These are phyloP conservation scores for Liriodendron chinense DNA, from an alignment of 164 flowering plant genomes.

Conservation along the genomic window DNA sequence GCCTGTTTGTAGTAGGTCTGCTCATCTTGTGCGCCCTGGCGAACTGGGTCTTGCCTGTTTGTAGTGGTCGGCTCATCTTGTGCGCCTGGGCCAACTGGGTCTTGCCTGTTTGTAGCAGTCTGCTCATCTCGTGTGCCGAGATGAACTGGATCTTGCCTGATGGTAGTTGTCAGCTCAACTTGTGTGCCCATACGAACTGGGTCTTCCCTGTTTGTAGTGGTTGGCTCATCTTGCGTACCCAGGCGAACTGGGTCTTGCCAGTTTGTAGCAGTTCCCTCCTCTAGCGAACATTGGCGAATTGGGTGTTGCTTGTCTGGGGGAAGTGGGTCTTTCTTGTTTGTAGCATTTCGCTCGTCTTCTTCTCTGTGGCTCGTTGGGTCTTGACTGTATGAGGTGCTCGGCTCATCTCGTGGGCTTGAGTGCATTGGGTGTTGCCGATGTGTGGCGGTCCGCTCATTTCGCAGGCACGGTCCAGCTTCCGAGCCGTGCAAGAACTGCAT, in stretches of 20 bases:
- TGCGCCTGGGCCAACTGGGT: not conserved
- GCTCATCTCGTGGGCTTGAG: not conserved
- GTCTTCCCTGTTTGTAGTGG: not conserved
- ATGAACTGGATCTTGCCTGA: not conserved
- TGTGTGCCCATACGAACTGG: not conserved
- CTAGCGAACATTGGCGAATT: not conserved
- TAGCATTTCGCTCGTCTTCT: not conserved
- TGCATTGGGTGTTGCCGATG: not conserved
- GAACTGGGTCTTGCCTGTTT: not conserved
- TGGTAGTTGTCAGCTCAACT: not conserved
- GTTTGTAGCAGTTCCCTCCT: not conserved
- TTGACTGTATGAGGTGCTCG: not conserved
- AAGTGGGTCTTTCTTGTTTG: not conserved
- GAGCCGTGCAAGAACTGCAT: constrained; percentile 18
- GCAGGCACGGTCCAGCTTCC: constrained; percentile 5
- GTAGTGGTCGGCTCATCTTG: not conserved
- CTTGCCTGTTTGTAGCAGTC: not conserved
- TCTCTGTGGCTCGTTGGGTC: not conserved
- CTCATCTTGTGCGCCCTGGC: not conserved
- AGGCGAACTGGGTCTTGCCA: not conserved
- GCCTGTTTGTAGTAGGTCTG: not conserved
- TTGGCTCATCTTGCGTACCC: not conserved
- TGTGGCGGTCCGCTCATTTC: not conserved
- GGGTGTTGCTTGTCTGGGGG: not conserved
- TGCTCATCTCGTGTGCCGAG: not conserved